A percentile compares a stretch with the other conserved stretches of the same genome.
Conservation (phyloP, 768 basidiomycete species). For the Pluteus cervinus region DNA sequence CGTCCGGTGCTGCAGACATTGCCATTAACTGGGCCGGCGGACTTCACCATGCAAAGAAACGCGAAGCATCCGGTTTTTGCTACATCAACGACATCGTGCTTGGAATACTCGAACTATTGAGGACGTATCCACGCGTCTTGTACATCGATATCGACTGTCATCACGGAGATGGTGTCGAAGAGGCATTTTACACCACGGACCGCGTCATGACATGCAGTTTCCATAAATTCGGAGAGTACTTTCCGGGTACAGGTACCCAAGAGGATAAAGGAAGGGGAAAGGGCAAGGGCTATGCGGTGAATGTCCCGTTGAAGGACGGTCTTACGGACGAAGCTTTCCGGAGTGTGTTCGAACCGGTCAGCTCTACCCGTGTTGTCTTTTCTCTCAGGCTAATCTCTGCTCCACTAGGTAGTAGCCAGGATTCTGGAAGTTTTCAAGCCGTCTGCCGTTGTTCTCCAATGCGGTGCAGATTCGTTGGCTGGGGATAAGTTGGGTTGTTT, state of each 20-base stretch:
- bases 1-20: conserved; percentile 83
- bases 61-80: conserved; percentile 97
- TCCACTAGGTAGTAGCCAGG: conserved; percentile 66
- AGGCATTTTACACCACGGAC: conserved; percentile 97
- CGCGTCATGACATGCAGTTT: conserved; percentile 97
- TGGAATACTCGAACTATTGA: conserved; percentile 87
- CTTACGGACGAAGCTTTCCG: conserved; percentile 85
- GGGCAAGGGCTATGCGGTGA: conserved; percentile 85
- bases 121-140: conserved; percentile 78
- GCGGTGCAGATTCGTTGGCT: conserved; percentile 92
- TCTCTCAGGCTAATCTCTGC: conserved; percentile 3
- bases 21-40: conserved; percentile 98
- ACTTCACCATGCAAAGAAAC: conserved; percentile 98
- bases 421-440: conserved; percentile 88
- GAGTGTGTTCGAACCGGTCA: conserved; percentile 88
- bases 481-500: conserved; percentile 96
- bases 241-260: conserved; percentile 83
- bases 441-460: conserved; percentile 85
- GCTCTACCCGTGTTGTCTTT: conserved; percentile 20
- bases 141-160: conserved; percentile 99
- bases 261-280: conserved; percentile 80
- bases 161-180: conserved; percentile 98
- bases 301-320: conserved; percentile 92
- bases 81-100: conserved; percentile 99
- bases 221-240: conserved; percentile 96